A percentile compares a stretch with the other conserved stretches of the same genome.
phyloP scores from a whole-genome alignment of 2,329 filamentous ascomycete genomes.

The Aspergillus persii region DNA sequence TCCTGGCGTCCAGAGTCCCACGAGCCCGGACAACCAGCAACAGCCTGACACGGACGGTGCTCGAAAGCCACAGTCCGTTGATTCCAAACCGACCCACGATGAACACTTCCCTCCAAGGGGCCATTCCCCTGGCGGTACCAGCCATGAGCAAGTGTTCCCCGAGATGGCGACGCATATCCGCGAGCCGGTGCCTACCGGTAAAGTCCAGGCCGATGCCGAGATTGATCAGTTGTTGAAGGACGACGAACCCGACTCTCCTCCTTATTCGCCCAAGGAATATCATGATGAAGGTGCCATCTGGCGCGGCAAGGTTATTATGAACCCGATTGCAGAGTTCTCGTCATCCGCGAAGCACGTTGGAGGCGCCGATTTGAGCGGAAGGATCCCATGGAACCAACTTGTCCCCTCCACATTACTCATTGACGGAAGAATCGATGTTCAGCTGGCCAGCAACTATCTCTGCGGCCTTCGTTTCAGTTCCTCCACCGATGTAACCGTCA shows the following conservation, averaged over 20 bases:
- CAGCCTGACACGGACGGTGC: conserved; percentile 17
- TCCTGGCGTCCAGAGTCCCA: conserved; percentile 26
- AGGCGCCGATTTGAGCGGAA: conserved; percentile 71
- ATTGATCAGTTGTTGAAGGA: conserved; percentile 85
- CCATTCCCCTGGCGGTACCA: conserved; percentile 63
- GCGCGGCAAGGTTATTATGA: conserved; percentile 75
- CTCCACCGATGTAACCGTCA: conserved; percentile 79
- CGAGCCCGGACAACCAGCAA: conserved; percentile 26
- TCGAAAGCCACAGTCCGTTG: conserved; percentile 30
- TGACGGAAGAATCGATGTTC: conserved; percentile 70
- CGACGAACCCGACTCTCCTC: conserved; percentile 75
- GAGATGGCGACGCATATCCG: conserved; percentile 39
- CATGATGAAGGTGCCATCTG: conserved; percentile 71
- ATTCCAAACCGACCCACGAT: conserved; percentile 61
- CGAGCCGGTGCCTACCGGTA: conserved; percentile 44
- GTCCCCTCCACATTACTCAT: conserved; percentile 66
- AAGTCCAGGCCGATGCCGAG: conserved; percentile 70
- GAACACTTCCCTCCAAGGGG: conserved; percentile 82
- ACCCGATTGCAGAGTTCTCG: conserved; percentile 69
- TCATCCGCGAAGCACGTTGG: conserved; percentile 80
- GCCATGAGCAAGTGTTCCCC: conserved; percentile 44
- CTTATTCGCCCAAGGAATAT: conserved; percentile 78
- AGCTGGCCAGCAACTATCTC: conserved; percentile 85
- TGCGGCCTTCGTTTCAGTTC: conserved; percentile 80
- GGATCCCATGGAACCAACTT: conserved; percentile 70